Conservation (phyloP, 768 basidiomycete genomes). For the Boletus insuetus region DNA sequence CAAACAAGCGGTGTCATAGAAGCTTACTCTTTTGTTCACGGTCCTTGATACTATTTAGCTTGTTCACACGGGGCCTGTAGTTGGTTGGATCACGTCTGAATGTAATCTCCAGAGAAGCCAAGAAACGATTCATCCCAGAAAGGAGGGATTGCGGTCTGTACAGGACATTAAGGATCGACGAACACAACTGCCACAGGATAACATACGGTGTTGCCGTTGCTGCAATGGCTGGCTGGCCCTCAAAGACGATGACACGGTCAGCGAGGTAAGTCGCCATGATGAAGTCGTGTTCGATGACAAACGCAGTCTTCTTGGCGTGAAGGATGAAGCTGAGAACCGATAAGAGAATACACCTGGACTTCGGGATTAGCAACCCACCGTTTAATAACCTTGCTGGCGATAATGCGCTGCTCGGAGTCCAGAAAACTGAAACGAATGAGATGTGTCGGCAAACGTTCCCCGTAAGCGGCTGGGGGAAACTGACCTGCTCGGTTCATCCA, state of each 20-base stretch:
- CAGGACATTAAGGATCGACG: neutral
- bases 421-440: slow-evolving; percentile 60
- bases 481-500: slow-evolving; percentile 89
- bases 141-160: slow-evolving; percentile 87
- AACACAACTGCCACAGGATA: neutral
- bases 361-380: slow-evolving; percentile 45
- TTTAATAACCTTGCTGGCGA: slow-evolving; percentile 97
- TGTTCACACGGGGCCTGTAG: slow-evolving; percentile 87
- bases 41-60: slow-evolving; percentile 81
- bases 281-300: slow-evolving; percentile 99
- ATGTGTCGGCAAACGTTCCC: slow-evolving; percentile 1
- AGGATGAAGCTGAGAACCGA: slow-evolving; percentile 70
- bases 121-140: slow-evolving; percentile 97
- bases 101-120: slow-evolving; percentile 93
- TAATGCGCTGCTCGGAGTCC: slow-evolving; percentile 99
- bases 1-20: neutral
- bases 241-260: slow-evolving; percentile 93
- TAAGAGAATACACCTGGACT: slow-evolving; percentile 1
- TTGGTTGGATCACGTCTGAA: slow-evolving; percentile 98
- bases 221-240: slow-evolving; percentile 79
- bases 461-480: slow-evolving; percentile 14
- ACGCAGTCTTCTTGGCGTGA: slow-evolving; percentile 95
- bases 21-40: slow-evolving; percentile 78
- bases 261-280: slow-evolving; percentile 99
- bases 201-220: slow-evolving; percentile 91